Evolutionary conservation across 2,329 filamentous ascomycete species (phyloP).

Genomic region (Beauveria bassiana): DNA sequence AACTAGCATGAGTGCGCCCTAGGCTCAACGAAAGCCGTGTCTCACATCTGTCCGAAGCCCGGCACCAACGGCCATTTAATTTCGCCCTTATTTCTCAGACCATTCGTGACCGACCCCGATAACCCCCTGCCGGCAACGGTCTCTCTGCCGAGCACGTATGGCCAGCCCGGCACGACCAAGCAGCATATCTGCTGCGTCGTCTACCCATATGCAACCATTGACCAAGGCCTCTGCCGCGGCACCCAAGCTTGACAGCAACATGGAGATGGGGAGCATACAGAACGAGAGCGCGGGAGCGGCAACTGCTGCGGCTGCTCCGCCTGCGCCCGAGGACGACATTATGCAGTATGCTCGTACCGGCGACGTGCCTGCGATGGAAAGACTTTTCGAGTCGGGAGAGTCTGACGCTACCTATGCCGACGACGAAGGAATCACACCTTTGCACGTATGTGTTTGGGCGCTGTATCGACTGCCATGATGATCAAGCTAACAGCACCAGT

Average conservation of each 20-base stretch:
- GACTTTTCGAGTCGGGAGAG: constrained; percentile 75
- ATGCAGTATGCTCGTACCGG: constrained; percentile 92
- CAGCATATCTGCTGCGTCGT: constrained; percentile 28
- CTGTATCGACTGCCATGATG: neutral
- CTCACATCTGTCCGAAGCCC: neutral
- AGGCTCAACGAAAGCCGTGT: neutral
- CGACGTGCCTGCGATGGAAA: constrained; percentile 79
- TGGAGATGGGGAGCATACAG: constrained; percentile 46
- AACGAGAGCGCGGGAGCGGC: constrained; percentile 27
- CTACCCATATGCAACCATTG: constrained; percentile 45
- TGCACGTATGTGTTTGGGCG: constrained; percentile 61
- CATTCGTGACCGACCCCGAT: neutral
- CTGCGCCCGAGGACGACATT: constrained; percentile 61
- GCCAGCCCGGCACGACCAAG: constrained; percentile 30
- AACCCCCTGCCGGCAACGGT: neutral
- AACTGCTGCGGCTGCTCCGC: constrained; percentile 14
- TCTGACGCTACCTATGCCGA: constrained; percentile 78
- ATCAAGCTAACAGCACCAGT: constrained; percentile 45
- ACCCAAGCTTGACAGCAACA: constrained; percentile 49
- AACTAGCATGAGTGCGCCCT: neutral
- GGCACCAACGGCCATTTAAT: neutral
- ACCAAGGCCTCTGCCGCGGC: constrained; percentile 45
- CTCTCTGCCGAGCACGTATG: constrained; percentile 25
- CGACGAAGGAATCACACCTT: constrained; percentile 86
- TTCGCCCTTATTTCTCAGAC: neutral